phyloP scores from a whole-genome alignment of 2,329 filamentous ascomycete species.

The Fusarium dimerum region DNA sequence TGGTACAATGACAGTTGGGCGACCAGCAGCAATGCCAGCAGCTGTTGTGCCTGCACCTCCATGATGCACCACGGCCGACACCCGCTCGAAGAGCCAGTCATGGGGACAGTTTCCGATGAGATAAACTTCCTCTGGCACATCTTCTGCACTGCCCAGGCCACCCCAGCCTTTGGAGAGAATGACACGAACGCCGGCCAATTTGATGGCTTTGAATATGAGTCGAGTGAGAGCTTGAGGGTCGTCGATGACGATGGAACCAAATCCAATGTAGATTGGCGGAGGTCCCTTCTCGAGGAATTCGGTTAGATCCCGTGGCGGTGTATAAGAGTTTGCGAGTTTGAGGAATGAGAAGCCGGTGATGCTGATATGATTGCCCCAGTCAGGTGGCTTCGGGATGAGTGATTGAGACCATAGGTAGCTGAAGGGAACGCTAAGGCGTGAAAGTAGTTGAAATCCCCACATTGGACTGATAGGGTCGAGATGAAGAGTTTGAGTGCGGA shows the following conservation, averaged over 20 bases:
- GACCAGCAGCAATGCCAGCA: constrained; percentile 59
- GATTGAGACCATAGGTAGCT: constrained; percentile 73
- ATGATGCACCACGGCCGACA: constrained; percentile 62
- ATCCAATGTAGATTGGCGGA: constrained; percentile 66
- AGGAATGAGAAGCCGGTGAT: constrained; percentile 66
- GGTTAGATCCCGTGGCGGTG: constrained; percentile 53
- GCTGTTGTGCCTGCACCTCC: constrained; percentile 68
- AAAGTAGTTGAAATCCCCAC: constrained; percentile 65
- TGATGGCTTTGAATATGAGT: constrained; percentile 60
- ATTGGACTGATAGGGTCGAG: constrained; percentile 66
- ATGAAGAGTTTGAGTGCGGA: constrained; percentile 61
- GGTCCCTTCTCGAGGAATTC: constrained; percentile 57
- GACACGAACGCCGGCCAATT: constrained; percentile 57
- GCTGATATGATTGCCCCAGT: constrained; percentile 61
- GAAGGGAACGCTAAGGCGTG: constrained; percentile 62
- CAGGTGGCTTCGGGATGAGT: constrained; percentile 64
- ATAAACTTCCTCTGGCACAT: constrained; percentile 51
- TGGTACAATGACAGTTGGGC: constrained; percentile 64
- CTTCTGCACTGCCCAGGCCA: constrained; percentile 51
- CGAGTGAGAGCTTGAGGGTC: constrained; percentile 58
- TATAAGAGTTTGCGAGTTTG: constrained; percentile 51
- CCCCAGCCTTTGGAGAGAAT: constrained; percentile 68
- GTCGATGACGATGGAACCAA: constrained; percentile 67
- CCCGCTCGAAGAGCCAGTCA: constrained; percentile 65
- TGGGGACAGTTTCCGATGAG: constrained; percentile 67